Base-by-base conservation (phyloP, 345 rosid genomes). In the Schrenkiella parvula region DNA sequence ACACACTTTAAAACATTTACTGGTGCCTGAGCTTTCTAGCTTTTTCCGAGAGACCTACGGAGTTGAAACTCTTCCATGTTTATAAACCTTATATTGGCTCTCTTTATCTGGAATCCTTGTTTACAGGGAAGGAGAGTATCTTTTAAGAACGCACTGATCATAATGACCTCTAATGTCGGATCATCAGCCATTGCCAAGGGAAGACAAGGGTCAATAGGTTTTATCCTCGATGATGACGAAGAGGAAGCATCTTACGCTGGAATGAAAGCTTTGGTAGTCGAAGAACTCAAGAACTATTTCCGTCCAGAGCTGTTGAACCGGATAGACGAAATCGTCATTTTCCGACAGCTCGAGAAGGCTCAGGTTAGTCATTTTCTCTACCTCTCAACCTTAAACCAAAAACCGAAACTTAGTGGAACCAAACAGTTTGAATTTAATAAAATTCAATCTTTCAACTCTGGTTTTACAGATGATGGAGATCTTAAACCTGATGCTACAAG, bases 281-380 rank as follows among this genome's bases (percentile, higher is more conserved):
- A 91, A 79, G 96, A 95, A 82, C 92, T 95, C 54, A 91, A 91
- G 75, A 74, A 79, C 65, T 95, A 87, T 67, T 95, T 95, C 78
- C 91, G 97, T 60, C 99, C 99, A 0, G 99, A 95, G 85, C 76
- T 95, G 62, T 88, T 95, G 79, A 95, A 95, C 85, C 84, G 99
- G 79, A 84, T 95, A 11, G 97, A 95, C 71, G 99, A 95, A 84
- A 80, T 95, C 42, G 93, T 95, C n/a, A 89, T 95, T 59, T 95
- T 95, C 82, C 85, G 80, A 28, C 72, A 93, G 74, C 97, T 95
- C 1, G 87, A 88, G 80, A 86, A 85, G 81, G 58, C 80, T 81
- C 99, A 91, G 99, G 99, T 95, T 79, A 68, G 89, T 74, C 44
- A 50, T 4, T 12, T 0, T 50, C 8, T n/a, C 38, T 19, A n/a